phyloP scores from a whole-genome alignment of 495 filamentous ascomycete species.

The Aspergillus nidulans region DNA sequence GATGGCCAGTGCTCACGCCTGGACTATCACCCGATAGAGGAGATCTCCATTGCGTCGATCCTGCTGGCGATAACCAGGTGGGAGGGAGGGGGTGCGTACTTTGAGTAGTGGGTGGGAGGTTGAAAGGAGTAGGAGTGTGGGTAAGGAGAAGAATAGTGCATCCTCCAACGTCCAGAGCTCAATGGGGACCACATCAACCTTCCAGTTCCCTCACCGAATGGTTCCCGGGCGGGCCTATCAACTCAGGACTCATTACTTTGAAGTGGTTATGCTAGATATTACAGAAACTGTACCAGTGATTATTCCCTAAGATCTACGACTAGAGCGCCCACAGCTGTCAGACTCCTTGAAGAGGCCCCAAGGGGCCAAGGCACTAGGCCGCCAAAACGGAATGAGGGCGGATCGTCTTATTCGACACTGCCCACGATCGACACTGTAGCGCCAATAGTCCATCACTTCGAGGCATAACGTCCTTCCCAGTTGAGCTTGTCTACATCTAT shows the following conservation, averaged over 20 bases:
- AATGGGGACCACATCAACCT: too few species aligned
- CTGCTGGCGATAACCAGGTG: slow-evolving; percentile 11
- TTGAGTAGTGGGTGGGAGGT: too few species aligned
- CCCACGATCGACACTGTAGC: slow-evolving; percentile 2
- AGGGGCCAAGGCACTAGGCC: slow-evolving; percentile 11
- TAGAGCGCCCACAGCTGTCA: too few species aligned
- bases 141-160: neutral
- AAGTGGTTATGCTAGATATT: too few species aligned
- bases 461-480: neutral
- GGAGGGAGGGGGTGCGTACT: too few species aligned
- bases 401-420: neutral
- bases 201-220: too few species aligned
- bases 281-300: too few species aligned
- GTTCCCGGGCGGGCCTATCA: too few species aligned
- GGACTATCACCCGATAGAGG: slow-evolving; percentile 40
- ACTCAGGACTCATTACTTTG: too few species aligned
- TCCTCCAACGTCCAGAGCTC: neutral
- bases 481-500: slow-evolving; percentile 2
- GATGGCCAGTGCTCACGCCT: slow-evolving; percentile 36
- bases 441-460: neutral
- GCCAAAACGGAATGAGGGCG: slow-evolving; percentile 11
- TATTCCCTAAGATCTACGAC: too few species aligned
- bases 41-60: slow-evolving; percentile 43
- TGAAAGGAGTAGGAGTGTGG: too few species aligned
- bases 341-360: too few species aligned